phyloP scores from a whole-genome alignment of 441 rosid genomes.

The Francoa sonchifolia region DNA sequence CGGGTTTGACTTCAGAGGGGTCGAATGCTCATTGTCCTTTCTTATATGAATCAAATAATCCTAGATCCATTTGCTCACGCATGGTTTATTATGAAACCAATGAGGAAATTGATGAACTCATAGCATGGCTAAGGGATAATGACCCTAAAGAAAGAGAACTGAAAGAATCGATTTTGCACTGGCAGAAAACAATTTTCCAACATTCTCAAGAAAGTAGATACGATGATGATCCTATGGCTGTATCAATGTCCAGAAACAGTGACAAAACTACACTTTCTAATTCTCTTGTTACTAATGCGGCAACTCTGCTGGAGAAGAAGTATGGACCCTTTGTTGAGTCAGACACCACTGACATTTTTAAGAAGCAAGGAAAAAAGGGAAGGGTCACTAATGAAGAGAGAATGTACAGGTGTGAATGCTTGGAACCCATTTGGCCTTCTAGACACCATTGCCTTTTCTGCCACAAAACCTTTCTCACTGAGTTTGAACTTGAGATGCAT shows the following conservation, averaged over 20 bases:
- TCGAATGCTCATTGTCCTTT: constrained; percentile 55
- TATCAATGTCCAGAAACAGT: constrained; percentile 11
- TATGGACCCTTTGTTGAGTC: constrained; percentile 45
- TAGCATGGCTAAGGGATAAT: constrained; percentile 58
- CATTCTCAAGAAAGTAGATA: constrained; percentile 28
- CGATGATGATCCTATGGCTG: constrained; percentile 19
- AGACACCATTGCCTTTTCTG: constrained; percentile 73
- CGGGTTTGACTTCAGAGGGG: constrained; percentile 28
- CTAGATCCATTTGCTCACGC: constrained; percentile 25
- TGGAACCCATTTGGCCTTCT: constrained; percentile 76
- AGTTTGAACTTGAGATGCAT: constrained; percentile 52
- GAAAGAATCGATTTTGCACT: constrained; percentile 56
- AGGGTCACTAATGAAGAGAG: constrained; percentile 36
- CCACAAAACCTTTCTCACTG: constrained; percentile 55
- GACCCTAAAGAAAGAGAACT: constrained; percentile 63
- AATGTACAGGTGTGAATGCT: constrained; percentile 66
- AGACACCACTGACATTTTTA: constrained; percentile 25
- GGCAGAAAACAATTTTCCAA: constrained; percentile 45
- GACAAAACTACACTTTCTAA: constrained; percentile 21
- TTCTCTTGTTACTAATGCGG: constrained; percentile 60
- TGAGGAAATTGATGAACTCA: constrained; percentile 57
- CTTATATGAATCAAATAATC: constrained; percentile 28
- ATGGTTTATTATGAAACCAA: constrained; percentile 69
- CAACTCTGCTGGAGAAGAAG: constrained; percentile 55
- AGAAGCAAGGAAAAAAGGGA: constrained; percentile 44